Conservation (phyloP, 1,139 yeast genomes). For the Geotrichum siamense region DNA sequence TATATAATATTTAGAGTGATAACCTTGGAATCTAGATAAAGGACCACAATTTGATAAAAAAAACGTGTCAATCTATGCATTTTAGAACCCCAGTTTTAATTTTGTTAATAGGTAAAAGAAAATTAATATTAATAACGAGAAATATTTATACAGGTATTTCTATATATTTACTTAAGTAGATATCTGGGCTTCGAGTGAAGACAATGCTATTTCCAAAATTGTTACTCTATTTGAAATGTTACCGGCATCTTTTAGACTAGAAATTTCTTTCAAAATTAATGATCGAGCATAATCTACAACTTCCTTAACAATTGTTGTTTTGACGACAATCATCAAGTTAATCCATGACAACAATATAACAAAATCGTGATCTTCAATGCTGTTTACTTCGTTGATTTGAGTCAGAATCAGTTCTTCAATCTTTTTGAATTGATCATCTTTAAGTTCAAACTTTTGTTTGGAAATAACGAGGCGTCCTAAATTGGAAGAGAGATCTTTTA, state of each 20-base stretch:
- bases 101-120: too few relatives aligned
- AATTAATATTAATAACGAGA: too few relatives aligned
- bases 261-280: neutral
- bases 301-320: neutral
- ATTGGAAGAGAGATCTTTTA: neutral
- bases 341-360: constrained; percentile 13
- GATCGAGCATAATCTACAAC: neutral
- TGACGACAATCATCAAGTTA: constrained; percentile 13
- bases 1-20: too few relatives aligned
- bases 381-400: constrained; percentile 3
- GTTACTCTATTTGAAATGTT: neutral
- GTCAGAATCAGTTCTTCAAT: constrained; percentile 4
- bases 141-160: too few relatives aligned
- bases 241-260: neutral
- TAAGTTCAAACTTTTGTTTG: neutral
- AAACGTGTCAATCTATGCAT: too few relatives aligned
- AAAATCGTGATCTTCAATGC: constrained; percentile 5
- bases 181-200: constrained; percentile 2
- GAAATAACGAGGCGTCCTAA: neutral
- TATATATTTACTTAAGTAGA: too few relatives aligned
- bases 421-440: neutral
- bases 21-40: too few relatives aligned
- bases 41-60: too few relatives aligned
- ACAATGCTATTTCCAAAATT: constrained; percentile 5
- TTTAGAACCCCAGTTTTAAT: too few relatives aligned